Evolutionary conservation across 1,139 yeast species (phyloP).

Genomic region (Candida mesenterica): DNA sequence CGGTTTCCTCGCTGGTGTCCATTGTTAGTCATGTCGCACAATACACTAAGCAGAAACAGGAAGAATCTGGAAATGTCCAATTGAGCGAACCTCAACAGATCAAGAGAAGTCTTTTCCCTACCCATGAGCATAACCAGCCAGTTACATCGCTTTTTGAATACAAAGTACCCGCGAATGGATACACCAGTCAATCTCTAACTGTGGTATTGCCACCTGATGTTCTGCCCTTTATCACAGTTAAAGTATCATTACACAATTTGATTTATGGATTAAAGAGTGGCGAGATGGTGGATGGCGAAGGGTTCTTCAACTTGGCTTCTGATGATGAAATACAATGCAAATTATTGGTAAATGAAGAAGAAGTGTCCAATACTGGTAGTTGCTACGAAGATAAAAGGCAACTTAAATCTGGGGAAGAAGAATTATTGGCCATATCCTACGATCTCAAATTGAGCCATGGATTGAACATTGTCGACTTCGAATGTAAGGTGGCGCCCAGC

Average conservation of each 20-base stretch:
- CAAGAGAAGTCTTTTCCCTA: constrained; percentile 35
- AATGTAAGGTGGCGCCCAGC: constrained; percentile 44
- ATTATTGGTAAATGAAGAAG: constrained; percentile 50
- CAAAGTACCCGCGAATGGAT: constrained; percentile 45
- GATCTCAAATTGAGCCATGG: constrained; percentile 52
- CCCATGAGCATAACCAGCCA: constrained; percentile 22
- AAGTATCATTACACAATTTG: constrained; percentile 43
- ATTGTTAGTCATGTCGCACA: constrained; percentile 22
- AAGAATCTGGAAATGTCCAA: constrained; percentile 18
- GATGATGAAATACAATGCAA: constrained; percentile 45
- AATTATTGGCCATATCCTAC: constrained; percentile 38
- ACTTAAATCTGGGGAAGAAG: constrained; percentile 6
- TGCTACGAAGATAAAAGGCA: constrained; percentile 32
- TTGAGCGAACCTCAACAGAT: constrained; percentile 26
- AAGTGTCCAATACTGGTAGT: constrained; percentile 39
- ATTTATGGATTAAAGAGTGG: constrained; percentile 33
- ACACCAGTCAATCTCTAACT: constrained; percentile 41
- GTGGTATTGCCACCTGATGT: constrained; percentile 44
- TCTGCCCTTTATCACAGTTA: constrained; percentile 44
- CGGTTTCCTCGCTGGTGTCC: constrained; percentile 16
- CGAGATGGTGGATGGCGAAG: constrained; percentile 35
- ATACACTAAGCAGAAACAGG: constrained; percentile 26
- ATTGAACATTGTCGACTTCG: constrained; percentile 46
- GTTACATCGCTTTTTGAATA: constrained; percentile 39
- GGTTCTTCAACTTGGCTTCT: constrained; percentile 18